Base-by-base conservation (phyloP, 75 land plant species). In the Selaginella tamariscina region DNA sequence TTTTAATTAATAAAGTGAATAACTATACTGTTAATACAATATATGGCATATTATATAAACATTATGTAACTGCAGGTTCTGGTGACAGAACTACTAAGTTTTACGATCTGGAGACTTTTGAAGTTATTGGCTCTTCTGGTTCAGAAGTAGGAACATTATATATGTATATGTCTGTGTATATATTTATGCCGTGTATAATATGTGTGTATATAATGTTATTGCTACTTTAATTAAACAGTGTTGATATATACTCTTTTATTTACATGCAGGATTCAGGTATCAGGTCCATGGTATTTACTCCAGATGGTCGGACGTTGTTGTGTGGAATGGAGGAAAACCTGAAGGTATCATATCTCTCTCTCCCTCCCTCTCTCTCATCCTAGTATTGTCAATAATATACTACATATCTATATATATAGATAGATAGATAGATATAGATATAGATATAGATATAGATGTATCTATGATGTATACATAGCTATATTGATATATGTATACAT, bases 41-140 rank as follows among this genome's bases (percentile, higher is more conserved):
- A 24, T 21, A 1, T 1, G 31, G 22, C 29, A 32, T 67, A 39
- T 27, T 30, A 1, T 2, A 21, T 21, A 1, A 32, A 21, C 32
- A 18, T 5, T 2, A 5, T 31, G 21, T n/a, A 29, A 2, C 21
- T 27, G 30, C 87, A 89, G 95, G 95, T 73, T 86, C 95, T 68
- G 82, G 84, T 32, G 96, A 91, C 65, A 83, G 72, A 72, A 87
- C 90, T 49, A 88, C 86, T 5, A 86, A 87, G 63, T 91, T 91
- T 69, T 91, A 84, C 81, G 96, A 91, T 64, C 79, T 91, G 24
- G 96, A 91, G 74, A 91, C 96, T 32, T 91, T 91, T 83, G 90
- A 91, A 73, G 72, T 86, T 27, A 86, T 87, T 81, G 96, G 96
- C 55, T 86, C 96, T 49, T 62, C 86, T 73, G 86, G 91, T 56